phyloP scores from a whole-genome alignment of 306 rosid species.

The Albizia julibrissin region DNA sequence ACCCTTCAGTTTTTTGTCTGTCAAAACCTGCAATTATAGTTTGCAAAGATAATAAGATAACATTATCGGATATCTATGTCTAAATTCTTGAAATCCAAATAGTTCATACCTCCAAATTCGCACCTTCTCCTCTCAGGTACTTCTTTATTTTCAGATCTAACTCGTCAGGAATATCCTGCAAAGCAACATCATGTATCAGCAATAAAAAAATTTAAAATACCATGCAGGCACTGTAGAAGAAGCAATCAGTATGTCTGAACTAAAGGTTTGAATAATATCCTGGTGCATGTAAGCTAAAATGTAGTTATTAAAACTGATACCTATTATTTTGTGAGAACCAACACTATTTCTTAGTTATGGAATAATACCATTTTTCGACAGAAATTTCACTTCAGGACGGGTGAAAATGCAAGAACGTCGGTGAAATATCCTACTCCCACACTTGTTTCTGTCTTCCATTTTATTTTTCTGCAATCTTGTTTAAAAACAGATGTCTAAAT shows the following conservation, averaged over 20 bases:
- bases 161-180: conserved; percentile 64
- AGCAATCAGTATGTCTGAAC: background rate
- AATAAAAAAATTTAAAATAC: background rate
- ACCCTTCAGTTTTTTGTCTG: conserved; percentile 77
- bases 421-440: conserved; percentile 7
- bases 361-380: background rate
- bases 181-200: background rate
- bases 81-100: conserved; percentile 7
- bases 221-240: background rate
- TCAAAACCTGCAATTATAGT: conserved; percentile 51
- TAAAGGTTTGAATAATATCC: background rate
- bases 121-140: conserved; percentile 78
- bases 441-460: conserved; percentile 1
- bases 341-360: background rate
- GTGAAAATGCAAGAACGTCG: background rate
- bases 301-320: background rate
- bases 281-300: background rate
- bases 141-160: conserved; percentile 58
- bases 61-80: background rate
- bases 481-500: background rate
- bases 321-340: background rate
- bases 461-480: background rate
- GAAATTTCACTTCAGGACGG: background rate
- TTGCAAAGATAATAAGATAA: background rate
- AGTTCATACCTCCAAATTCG: conserved; percentile 62